phyloP scores from a whole-genome alignment of 371 early-diverging fungal genomes.

The Basidiobolus meristosporus region DNA sequence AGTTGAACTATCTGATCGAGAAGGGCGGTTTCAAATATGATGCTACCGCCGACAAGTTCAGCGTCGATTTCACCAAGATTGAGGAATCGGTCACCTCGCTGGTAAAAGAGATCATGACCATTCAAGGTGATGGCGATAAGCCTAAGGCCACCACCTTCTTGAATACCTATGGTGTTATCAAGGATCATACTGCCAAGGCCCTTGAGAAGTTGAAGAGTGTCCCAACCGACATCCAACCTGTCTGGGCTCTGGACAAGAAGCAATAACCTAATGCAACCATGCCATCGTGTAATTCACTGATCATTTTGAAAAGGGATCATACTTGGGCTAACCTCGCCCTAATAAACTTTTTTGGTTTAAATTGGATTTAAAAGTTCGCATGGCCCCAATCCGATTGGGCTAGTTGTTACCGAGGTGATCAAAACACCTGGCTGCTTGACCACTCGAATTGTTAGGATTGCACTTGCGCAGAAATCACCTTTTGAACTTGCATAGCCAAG shows the following conservation, averaged over 20 bases:
- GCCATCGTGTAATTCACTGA: no score
- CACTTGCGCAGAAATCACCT: no score
- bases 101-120: constrained; percentile 43
- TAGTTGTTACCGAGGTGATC: no score
- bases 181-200: constrained; percentile 21
- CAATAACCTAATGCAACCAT: no score
- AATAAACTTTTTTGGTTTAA: no score
- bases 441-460: no score
- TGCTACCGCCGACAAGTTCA: constrained; percentile 17
- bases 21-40: constrained; percentile 40
- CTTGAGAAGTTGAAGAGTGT: constrained; percentile 28
- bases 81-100: constrained; percentile 36
- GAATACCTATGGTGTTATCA: constrained; percentile 29
- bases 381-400: no score
- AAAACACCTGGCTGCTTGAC: no score
- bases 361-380: no score
- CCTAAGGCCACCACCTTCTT: constrained; percentile 34
- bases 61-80: constrained; percentile 46
- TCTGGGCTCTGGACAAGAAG: constrained; percentile 2
- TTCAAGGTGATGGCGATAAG: constrained; percentile 67
- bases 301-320: no score
- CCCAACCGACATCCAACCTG: constrained; percentile 26
- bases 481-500: no score
- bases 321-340: no score
- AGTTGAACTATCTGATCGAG: constrained; percentile 50